These are phyloP conservation scores for Inosperma sp. DNA, from an alignment of 768 basidiomycete genomes.

Conservation along the genomic window DNA sequence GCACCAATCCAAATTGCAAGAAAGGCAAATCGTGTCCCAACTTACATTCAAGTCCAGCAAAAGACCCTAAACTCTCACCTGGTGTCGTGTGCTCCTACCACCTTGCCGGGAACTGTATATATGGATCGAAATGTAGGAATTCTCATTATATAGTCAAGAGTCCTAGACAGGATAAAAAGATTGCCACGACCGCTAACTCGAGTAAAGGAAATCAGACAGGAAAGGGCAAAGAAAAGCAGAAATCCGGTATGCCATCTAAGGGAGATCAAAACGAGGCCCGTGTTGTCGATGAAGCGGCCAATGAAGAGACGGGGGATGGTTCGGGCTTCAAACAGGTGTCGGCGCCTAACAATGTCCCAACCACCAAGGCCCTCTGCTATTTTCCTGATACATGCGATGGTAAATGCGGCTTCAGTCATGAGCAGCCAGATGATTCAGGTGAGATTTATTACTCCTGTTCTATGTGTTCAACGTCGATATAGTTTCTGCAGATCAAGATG, in stretches of 20 bases:
- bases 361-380: too few species aligned
- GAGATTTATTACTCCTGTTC: too few species aligned
- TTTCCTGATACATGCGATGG: too few species aligned
- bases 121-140: constrained; percentile 20
- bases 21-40: constrained; percentile 13
- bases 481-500: too few species aligned
- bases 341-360: too few species aligned
- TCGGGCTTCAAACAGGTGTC: too few species aligned
- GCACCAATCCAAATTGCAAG: constrained; percentile 6
- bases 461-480: too few species aligned
- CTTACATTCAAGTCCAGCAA: constrained; percentile 10
- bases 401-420: constrained; percentile 19
- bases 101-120: constrained; percentile 22
- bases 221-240: background rate
- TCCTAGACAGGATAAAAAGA: too few species aligned
- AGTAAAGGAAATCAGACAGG: background rate
- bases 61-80: background rate
- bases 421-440: background rate
- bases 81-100: constrained; percentile 18
- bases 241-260: background rate
- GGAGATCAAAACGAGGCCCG: too few species aligned
- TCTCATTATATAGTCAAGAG: constrained; percentile 9
- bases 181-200: too few species aligned
- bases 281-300: too few species aligned
- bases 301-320: too few species aligned